Base-by-base conservation (phyloP, 495 filamentous ascomycete species). In the Penicillium chermesinum region DNA sequence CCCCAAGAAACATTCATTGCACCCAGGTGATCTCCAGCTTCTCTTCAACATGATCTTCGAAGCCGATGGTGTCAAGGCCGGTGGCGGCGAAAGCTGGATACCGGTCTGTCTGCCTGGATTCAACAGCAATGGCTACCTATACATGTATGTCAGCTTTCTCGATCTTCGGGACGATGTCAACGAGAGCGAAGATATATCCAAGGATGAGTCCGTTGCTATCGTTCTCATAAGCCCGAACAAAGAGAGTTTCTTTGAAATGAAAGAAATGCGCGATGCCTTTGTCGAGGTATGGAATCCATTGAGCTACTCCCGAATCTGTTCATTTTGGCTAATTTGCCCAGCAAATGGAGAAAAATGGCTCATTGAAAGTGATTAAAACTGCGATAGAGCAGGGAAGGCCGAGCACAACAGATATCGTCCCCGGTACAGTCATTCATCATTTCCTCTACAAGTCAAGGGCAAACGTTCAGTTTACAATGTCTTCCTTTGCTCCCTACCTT, bases 21-120 rank as follows among this genome's bases (percentile, higher is more conserved):
- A 97, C 53, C 94, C 94, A 0, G 89, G 91, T 44, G 94, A 99
- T 54, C 77, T 99, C 16, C 91, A 96, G 53, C 80, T 99, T 21
- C 85, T 99, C 20, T 97, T 99, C 76, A 96, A 96, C 57, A 97
- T 99, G 94, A 81, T 99, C n/a, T 97, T 96, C 53, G 91, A 94
- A 62, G 88, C 91, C 2, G 84, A 86, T 36, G 85, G 87, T 30
- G 83, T 99, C 59, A 89, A 89, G 53, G 83, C 83, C 37, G 89
- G 86, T 4, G 93, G 89, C 20, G 91, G 90, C 13, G 94, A 99
- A 64, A 96, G 91, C 57, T 97, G 94, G 94, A 91, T 96, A 32
- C 94, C 94, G 2, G 77, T 99, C 7, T 97, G 94, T 55, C 78
- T 99, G 8, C 94, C 94, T 8, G 91, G 89, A 5, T 99, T 99